Conservation (phyloP, 2,329 filamentous ascomycete species). For the Microcyclospora pomicola region DNA sequence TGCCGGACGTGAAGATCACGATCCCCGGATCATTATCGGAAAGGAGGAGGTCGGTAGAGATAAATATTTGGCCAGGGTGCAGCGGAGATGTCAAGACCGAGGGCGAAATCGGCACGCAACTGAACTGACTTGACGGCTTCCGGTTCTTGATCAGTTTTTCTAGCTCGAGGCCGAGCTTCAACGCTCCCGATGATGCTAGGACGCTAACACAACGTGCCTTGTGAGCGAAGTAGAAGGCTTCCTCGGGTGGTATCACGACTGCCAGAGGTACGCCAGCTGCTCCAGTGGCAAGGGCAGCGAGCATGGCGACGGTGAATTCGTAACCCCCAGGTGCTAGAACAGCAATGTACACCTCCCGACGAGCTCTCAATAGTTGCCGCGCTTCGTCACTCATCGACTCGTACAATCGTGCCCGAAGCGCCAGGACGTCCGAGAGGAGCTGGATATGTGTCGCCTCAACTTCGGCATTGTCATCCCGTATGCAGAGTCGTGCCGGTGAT, state of each 20-base stretch:
- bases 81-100: conserved; percentile 20
- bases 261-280: conserved; percentile 35
- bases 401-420: conserved; percentile 26
- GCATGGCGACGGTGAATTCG: conserved; percentile 35
- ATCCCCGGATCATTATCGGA: conserved; percentile 29
- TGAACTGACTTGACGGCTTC: conserved; percentile 18
- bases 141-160: conserved; percentile 17
- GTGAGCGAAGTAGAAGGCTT: conserved; percentile 32
- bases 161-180: conserved; percentile 18
- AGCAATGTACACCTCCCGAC: conserved; percentile 31
- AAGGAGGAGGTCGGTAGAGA: conserved; percentile 28
- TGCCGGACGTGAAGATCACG: conserved; percentile 36
- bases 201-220: conserved; percentile 28
- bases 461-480: conserved; percentile 27
- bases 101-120: conserved; percentile 25
- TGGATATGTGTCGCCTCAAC: conserved; percentile 28
- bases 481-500: conserved; percentile 22
- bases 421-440: conserved; percentile 32
- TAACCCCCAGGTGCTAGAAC: conserved; percentile 34
- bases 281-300: conserved; percentile 34
- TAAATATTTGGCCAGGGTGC: conserved; percentile 22
- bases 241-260: conserved; percentile 28
- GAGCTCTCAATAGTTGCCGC: conserved; percentile 17
- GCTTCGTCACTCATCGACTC: conserved; percentile 17
- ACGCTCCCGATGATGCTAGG: conserved; percentile 23